Base-by-base conservation (phyloP, 1,284 basidiomycete species). In the Porodaedalea pini region DNA sequence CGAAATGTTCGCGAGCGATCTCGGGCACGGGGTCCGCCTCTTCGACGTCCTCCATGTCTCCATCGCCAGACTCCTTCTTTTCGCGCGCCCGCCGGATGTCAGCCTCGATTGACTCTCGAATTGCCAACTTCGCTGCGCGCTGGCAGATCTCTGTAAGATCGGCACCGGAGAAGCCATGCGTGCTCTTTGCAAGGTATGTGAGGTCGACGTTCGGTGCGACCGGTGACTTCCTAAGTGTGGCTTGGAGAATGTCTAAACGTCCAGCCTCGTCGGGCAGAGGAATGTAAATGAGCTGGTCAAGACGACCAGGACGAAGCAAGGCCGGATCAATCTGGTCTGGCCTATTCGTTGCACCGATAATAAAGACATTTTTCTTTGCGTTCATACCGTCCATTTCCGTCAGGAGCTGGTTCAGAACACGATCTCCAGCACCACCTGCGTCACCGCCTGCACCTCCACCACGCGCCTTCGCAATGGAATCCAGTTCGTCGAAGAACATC, bases 311-410 rank as follows among this genome's bases (percentile, higher is more conserved):
- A 78, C 96, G 95, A 58, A 99, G 85, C 44, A 99, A 84, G 15
- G 97, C 97, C 51, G 94, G 80, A 72, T 99, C 97, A 66, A 99
- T 98, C 74, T 98, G 94, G 72, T 99, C 96, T n/a, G 96, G 97
- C 70, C 96, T 81, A 81, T 99, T 98, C 63, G 96, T 99, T 45
- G 96, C 96, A 64, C 95, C 96, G 62, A 99, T 98, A 74, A 97
- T 94, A 79, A 97, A 97, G 23, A 98, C 95, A 71, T 98, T 98
- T 85, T 98, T 98, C 86, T 98, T 98, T 47, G 92, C 83, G 75
- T 97, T 94, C 91, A 99, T 97, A 67, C 96, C 96, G 73, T 99
- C 97, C 94, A 99, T 98, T 77, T 99, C 97, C 57, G 97, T 99
- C 34, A 95, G 82, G 66, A 97, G 94, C 73, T 97, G 94, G 76